Base-by-base conservation (phyloP, 2,329 filamentous ascomycete species). In the Sporothrix luriei region DNA sequence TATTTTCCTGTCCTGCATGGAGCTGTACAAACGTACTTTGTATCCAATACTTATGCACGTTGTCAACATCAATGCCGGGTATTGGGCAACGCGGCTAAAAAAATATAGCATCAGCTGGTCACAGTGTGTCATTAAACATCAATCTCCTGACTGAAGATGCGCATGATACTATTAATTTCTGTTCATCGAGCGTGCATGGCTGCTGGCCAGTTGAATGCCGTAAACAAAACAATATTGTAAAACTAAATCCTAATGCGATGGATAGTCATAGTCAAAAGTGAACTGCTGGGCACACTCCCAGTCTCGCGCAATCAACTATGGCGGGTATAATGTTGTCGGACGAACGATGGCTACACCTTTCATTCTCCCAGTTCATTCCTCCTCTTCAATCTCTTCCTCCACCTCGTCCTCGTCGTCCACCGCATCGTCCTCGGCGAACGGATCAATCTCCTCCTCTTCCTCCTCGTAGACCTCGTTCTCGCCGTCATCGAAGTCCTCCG, bases 361-460 rank as follows among this genome's bases (percentile, higher is more conserved):
- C 38, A 43, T 13, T 51, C n/a, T 14, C 33, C 48, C 26, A 14
- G 5, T 1, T 49, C 46, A 67, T 14, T 70, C 69, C 1, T 71
- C 62, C 16, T 70, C 71, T 26, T 70, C 43, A 2, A n/a, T 40
- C n/a, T 43, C 43, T 1, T 70, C 69, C 21, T 68, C 61, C 24
- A 61, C 61, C 19, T 71, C 61, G 14, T 71, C 73, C 1, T 71
- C 70, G 0, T 67, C 70, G 3, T 68, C 71, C 13, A 33, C 65
- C 2, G 19, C 69, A 4, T 70, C 69, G 19, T 71, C 65, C 2
- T 72, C 72, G 1, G 72, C 71, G 64, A 71, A 71, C 33, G 69
- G 71, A 26, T 73, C 54, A 46, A 72, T 70, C 51, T 75, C 70
- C 52, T 72, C 71, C 14, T 71, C 62, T 14, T 71, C 72, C 11